These are phyloP conservation scores for Acacia pycnantha DNA, from an alignment of 331 rosid genomes.

Conservation along the genomic window DNA sequence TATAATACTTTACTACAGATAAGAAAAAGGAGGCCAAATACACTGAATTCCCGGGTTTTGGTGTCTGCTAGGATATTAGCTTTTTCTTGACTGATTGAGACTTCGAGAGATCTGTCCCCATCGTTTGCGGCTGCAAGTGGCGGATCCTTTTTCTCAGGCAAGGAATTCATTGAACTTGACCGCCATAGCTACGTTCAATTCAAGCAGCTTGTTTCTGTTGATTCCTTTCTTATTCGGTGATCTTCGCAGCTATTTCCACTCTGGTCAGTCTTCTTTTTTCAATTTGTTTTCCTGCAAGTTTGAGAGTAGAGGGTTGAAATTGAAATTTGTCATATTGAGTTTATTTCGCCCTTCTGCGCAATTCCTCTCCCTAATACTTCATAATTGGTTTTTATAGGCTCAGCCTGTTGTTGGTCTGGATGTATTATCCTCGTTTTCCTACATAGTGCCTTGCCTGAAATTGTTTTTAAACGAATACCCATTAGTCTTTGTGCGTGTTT, in stretches of 20 bases:
- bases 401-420: background rate
- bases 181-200: background rate
- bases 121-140: background rate
- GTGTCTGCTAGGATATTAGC: background rate
- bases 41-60: conserved; percentile 1
- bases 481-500: background rate
- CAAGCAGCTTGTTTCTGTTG: background rate
- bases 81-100: conserved; percentile 19
- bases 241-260: background rate
- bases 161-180: conserved; percentile 24
- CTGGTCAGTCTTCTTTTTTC: background rate
- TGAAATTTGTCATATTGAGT: background rate
- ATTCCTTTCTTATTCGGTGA: background rate
- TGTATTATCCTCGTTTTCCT: background rate
- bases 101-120: conserved; percentile 14
- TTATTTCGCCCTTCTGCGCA: background rate
- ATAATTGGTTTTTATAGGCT: background rate
- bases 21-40: background rate
- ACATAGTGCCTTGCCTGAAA: background rate
- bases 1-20: too few species aligned
- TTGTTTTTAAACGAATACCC: background rate
- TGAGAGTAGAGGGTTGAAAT: background rate
- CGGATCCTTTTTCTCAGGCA: background rate
- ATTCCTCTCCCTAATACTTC: background rate
- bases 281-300: conserved; percentile 13